Percentiles rank a stretch among this genome's conserved stretches.
Conservation (phyloP, 2,329 filamentous ascomycete genomes). For the Neocucurbitaria cava region DNA sequence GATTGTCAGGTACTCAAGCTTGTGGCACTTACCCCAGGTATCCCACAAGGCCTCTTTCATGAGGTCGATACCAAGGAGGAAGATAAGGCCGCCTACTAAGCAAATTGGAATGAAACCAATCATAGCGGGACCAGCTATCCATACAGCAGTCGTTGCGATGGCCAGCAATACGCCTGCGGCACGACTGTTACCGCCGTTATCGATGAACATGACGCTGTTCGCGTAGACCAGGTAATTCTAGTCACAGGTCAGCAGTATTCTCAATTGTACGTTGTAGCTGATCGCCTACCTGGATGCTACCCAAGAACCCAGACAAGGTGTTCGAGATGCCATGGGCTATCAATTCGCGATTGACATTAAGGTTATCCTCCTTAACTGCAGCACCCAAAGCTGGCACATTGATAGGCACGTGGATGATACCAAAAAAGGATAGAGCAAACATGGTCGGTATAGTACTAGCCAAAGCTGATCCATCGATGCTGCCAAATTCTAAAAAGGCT, state of each 20-base stretch:
- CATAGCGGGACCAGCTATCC: slow-evolving; percentile 83
- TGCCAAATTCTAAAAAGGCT: slow-evolving; percentile 70
- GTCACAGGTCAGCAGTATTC: slow-evolving; percentile 23
- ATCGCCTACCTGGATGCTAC: slow-evolving; percentile 74
- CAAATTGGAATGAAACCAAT: slow-evolving; percentile 96
- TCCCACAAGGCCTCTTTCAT: slow-evolving; percentile 87
- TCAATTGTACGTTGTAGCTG: neutral
- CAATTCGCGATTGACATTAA: slow-evolving; percentile 88
- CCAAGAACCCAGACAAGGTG: slow-evolving; percentile 81
- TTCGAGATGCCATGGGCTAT: slow-evolving; percentile 95
- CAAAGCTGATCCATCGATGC: slow-evolving; percentile 84
- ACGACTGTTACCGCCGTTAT: slow-evolving; percentile 86
- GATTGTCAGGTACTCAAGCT: slow-evolving; percentile 87
- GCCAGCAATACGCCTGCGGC: slow-evolving; percentile 88
- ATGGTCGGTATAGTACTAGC: slow-evolving; percentile 89
- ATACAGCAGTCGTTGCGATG: slow-evolving; percentile 76
- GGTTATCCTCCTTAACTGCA: slow-evolving; percentile 88
- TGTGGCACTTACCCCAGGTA: slow-evolving; percentile 86
- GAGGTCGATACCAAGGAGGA: slow-evolving; percentile 91
- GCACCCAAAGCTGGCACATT: slow-evolving; percentile 94
- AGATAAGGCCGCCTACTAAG: slow-evolving; percentile 95
- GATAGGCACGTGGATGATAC: slow-evolving; percentile 95
- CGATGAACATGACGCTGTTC: slow-evolving; percentile 96
- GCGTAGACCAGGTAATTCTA: slow-evolving; percentile 97
- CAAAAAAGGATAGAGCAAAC: slow-evolving; percentile 97